Evolutionary conservation across 2,329 filamentous ascomycete genomes (phyloP), one percentile per base, ranked within the genome.

Genomic region (Talaromyces sp.): DNA sequence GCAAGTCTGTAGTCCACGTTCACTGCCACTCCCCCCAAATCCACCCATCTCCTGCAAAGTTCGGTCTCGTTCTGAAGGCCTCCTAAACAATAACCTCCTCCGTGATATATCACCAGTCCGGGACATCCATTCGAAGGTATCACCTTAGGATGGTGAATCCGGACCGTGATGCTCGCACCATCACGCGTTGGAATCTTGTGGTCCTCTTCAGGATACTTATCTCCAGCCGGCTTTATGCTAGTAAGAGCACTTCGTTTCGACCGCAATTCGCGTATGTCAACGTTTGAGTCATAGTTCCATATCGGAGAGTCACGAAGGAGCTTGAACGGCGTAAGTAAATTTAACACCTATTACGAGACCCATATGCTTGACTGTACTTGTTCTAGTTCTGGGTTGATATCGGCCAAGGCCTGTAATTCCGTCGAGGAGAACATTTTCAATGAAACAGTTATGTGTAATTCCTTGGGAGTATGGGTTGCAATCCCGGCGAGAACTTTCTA

Each of bases 1-100:
- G 63, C 63, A 19, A 64, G 63, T 22, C 63, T 43, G 34, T 64
- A 64, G n/a, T 61, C 59, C n/a, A 61, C 29, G 17, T 36, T 61
- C 43, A 61, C 59, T 17, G 36, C 38, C 45, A 43, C 45, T 47
- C 36, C 58, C 22, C 58, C 38, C 25, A 60, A 45, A 22, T 47
- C 45, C 17, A 47, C 45, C 45, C 45, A 47, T 17, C 36, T 25
- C 29, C 58, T 40, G 38, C 19, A 47, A 27, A 60, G 45, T 31
- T 10, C 31, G 34, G 58, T 60, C 25, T 60, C 25, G 25, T 60
- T 60, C 45, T 47, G 45, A 11, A 47, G 17, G 17, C 45, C 45
- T 13, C 58, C 58, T 27, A 60, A 43, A 13, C 58, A 60, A 27
- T 45, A 60, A 11, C 58, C 58, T 25, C 58, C 58, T 47, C 36